Evolutionary conservation across 2,329 filamentous ascomycete genomes (phyloP), one percentile per base, ranked within the genome.

Genomic region (Alternaria burnsii): DNA sequence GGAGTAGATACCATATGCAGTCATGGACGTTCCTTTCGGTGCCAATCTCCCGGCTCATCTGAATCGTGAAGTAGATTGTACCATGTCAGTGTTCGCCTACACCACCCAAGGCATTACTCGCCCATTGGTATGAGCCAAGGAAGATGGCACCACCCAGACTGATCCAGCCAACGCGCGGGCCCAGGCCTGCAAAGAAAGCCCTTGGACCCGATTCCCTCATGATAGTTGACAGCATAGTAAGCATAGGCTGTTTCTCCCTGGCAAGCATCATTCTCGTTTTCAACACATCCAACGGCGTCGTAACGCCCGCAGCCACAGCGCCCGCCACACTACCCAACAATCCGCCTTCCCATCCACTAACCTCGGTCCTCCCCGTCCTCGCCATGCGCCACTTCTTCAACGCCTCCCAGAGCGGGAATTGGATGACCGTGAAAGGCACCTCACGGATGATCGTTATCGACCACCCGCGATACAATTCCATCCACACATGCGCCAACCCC

Each of bases 221-320:
- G 59, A 97, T 91, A 20, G 84, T 81, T 53, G 81, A 82, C 64
- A 94, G 82, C 62, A 97, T 83, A 5, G 79, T 77, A 34, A 81
- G 76, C 65, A 88, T 85, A 12, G 83, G 86, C 76, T 86, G 87
- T 69, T 83, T 87, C 82, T 89, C 87, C 72, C 88, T 86, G 14
- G 91, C 90, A 69, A 99, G 83, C 95, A 99, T 99, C 80, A 98
- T 90, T 66, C 95, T 85, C 66, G 95, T 99, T 87, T 99, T 99
- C 68, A 99, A 84, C 63, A 99, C 95, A 80, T 99, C 95, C 64
- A 99, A 81, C 40, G 95, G 95, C 53, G 95, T 99, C 24, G 95
- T 99, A 60, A 94, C 76, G 0, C 87, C 94, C 0, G 95, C 95
- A 0, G 95, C 93, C 40, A 97, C 84, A 1, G 90, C 93, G 1